Conservation (phyloP, 2,329 filamentous ascomycete species). For the Penicillium sp. region DNA sequence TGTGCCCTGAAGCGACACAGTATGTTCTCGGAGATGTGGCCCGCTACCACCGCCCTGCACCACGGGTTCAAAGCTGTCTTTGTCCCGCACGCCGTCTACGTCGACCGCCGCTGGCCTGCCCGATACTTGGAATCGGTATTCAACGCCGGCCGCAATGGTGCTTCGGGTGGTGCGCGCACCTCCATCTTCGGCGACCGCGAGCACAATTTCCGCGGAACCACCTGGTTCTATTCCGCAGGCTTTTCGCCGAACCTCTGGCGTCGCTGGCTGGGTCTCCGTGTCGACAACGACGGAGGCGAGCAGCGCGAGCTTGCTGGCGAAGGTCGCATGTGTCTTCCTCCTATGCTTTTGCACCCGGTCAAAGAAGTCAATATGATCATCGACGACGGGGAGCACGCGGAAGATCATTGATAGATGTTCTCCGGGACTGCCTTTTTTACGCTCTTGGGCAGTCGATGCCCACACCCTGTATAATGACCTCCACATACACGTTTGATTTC, state of each 20-base stretch:
- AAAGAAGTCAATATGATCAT: conserved; percentile 69
- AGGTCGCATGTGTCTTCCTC: conserved; percentile 86
- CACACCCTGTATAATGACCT: conserved; percentile 8
- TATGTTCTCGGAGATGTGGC: conserved; percentile 98
- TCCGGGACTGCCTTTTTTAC: background rate
- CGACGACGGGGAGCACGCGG: conserved; percentile 35
- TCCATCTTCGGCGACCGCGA: conserved; percentile 81
- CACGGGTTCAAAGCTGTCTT: conserved; percentile 93
- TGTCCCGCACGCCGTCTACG: conserved; percentile 83
- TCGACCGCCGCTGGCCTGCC: conserved; percentile 83
- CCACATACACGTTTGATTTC: conserved; percentile 6
- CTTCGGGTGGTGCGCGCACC: conserved; percentile 70
- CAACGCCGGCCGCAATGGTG: conserved; percentile 76
- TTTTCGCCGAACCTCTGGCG: conserved; percentile 82
- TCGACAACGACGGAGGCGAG: conserved; percentile 77
- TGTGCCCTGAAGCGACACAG: conserved; percentile 82
- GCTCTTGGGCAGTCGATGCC: background rate
- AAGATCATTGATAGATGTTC: conserved; percentile 19
- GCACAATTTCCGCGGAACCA: conserved; percentile 83
- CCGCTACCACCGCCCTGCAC: conserved; percentile 80
- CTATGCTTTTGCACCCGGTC: conserved; percentile 85
- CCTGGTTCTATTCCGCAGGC: conserved; percentile 88
- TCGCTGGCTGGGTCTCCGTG: conserved; percentile 80
- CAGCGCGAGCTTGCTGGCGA: conserved; percentile 73
- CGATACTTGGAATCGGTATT: conserved; percentile 75